Base-by-base conservation (phyloP, 1,284 basidiomycete genomes). In the Irpex lacteus region DNA sequence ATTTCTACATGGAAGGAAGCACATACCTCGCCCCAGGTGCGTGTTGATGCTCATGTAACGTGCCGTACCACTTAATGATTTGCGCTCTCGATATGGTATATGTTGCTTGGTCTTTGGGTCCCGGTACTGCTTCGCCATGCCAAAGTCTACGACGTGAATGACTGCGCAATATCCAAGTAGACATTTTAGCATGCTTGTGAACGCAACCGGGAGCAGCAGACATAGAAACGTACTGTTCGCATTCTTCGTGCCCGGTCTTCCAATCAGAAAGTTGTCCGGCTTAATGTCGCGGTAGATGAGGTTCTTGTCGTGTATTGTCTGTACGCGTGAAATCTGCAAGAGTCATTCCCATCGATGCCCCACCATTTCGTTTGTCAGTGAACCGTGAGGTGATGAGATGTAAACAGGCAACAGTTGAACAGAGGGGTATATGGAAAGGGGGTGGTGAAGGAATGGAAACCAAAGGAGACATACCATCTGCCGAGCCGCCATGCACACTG, bases 11-110 rank as follows among this genome's bases (percentile, higher is more conserved):
- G 40, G n/a, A 56, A 56, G 34, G 54, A 56, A 56, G 54, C 34
- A 56, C 54, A 37, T 32, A 56, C 54, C 54, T 69, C 95, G 88
- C 52, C 97, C 97, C 71, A 98, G 82, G 77, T 98, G 97, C 21
- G 97, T 98, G 79, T 98, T 98, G 85, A 98, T 98, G 54, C 95
- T 97, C 83, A 98, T 98, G 83, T 98, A 99, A 62, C 97, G 92
- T 58, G 97, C 97, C 21, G 97, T 98, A 58, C 97, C 98, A 15
- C 95, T 98, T 63, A 98, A 81, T 69, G 95, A 98, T 85, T 98
- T 98, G 80, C 97, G 95, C 81, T 99, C 97, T 70, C 97, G 88
- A 82, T 99, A 99, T 34, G 97, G 97, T 67, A 98, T 98, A 79
- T 99, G 97, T 59, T 94, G 85, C 77, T 97, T 96, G 4, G 95